Conservation (phyloP, 2,329 filamentous ascomycete species). For the Aureobasidium sp. region DNA sequence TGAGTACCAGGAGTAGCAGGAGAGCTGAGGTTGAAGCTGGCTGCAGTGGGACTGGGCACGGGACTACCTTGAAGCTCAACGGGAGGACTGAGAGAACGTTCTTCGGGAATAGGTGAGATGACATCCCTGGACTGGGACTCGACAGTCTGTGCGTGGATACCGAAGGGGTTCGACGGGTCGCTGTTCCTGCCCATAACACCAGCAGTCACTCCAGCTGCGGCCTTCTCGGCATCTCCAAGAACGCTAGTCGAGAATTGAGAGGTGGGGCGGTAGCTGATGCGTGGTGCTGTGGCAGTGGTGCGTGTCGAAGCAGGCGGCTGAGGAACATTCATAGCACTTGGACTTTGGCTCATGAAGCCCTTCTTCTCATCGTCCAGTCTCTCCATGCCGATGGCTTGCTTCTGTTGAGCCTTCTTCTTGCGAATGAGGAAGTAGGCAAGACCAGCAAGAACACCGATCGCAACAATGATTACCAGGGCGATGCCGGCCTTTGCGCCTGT, state of each 20-base stretch:
- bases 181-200: conserved; percentile 21
- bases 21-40: conserved; percentile 15
- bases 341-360: conserved; percentile 15
- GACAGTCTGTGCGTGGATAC: conserved; percentile 27
- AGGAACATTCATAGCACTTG: conserved; percentile 20
- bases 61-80: conserved; percentile 11
- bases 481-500: conserved; percentile 65
- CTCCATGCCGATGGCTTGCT: conserved; percentile 15
- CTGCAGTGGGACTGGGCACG: conserved; percentile 8
- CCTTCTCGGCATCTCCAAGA: conserved; percentile 32
- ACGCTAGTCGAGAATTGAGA: conserved; percentile 74
- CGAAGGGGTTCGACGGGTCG: conserved; percentile 28
- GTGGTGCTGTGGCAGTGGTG: conserved; percentile 55
- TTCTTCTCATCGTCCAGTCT: conserved; percentile 34
- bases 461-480: conserved; percentile 69
- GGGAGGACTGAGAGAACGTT: conserved; percentile 8
- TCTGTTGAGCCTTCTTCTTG: conserved; percentile 58
- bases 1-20: conserved; percentile 16
- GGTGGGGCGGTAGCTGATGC: conserved; percentile 73
- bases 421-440: conserved; percentile 64
- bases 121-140: conserved; percentile 26
- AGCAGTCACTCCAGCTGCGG: conserved; percentile 23
- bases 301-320: conserved; percentile 28
- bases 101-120: conserved; percentile 17
- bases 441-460: conserved; percentile 57